A percentile compares a stretch with the other conserved stretches of the same genome.
Conservation (phyloP, 306 rosid species). For the Lathyrus sativus region DNA sequence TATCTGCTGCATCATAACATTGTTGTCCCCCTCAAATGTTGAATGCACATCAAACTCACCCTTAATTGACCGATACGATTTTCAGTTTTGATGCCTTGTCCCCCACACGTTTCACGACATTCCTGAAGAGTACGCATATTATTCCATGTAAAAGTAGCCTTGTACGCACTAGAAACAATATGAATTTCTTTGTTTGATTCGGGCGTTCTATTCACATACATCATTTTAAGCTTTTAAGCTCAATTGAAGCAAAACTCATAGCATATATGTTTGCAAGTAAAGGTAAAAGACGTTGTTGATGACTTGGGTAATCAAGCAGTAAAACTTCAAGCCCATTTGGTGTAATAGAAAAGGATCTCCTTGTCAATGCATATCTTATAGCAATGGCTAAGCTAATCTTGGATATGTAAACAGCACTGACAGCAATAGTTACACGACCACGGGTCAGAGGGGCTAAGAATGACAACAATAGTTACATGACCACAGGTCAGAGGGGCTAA, state of each 20-base stretch:
- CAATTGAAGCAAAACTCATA: slow-evolving; percentile 77
- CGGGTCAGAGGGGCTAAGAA: no score
- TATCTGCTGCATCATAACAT: slow-evolving; percentile 99
- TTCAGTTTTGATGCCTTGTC: slow-evolving; percentile 89
- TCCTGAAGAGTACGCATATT: slow-evolving; percentile 93
- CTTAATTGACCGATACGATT: slow-evolving; percentile 78
- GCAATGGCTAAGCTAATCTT: slow-evolving; percentile 89
- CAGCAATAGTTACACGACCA: slow-evolving; percentile 79
- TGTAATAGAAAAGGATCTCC: slow-evolving; percentile 75
- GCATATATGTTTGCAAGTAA: slow-evolving; percentile 96
- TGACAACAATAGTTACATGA: no score
- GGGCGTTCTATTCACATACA: slow-evolving; percentile 70
- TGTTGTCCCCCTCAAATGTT: slow-evolving; percentile 99
- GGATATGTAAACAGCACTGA: slow-evolving; percentile 61
- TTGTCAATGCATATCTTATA: slow-evolving; percentile 83
- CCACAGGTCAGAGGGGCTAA: slow-evolving; percentile 83
- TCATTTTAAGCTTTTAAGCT: slow-evolving; percentile 67
- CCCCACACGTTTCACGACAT: slow-evolving; percentile 97
- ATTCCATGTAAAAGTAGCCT: slow-evolving; percentile 88
- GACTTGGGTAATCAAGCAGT: slow-evolving; percentile 90
- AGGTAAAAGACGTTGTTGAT: slow-evolving; percentile 82
- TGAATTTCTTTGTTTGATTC: slow-evolving; percentile 73
- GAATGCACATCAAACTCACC: slow-evolving; percentile 87
- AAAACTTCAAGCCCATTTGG: slow-evolving; percentile 81
- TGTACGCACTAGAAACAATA: slow-evolving; percentile 88